Evolutionary conservation across 805 yeast species (phyloP).

Genomic region (Jamesozyma piceae): DNA sequence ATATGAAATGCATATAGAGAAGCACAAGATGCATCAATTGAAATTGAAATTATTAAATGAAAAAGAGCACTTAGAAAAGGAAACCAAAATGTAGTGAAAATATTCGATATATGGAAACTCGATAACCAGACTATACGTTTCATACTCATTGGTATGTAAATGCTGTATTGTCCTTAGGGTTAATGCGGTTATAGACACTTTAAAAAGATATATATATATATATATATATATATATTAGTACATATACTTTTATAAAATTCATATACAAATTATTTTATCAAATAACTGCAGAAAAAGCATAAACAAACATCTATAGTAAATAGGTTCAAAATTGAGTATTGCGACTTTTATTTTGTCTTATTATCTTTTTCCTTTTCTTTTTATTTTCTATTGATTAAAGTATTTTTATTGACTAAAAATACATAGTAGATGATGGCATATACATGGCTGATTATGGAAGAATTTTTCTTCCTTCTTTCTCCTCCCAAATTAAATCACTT

Average conservation of each 20-base stretch:
- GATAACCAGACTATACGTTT: no score
- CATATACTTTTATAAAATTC: neutral
- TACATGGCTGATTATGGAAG: neutral
- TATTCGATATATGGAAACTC: neutral
- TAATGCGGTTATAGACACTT: no score
- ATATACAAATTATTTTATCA: neutral
- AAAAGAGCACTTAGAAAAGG: neutral
- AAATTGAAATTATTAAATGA: conserved; percentile 20
- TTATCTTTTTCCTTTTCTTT: neutral
- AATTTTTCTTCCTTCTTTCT: neutral
- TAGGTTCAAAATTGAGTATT: neutral
- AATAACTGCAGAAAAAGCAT: neutral
- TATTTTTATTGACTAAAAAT: neutral
- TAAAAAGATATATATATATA: no score
- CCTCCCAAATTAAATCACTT: neutral
- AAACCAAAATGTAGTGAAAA: no score
- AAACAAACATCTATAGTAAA: no score
- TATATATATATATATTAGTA: neutral
- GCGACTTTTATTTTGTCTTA: neutral
- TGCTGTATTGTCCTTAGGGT: no score
- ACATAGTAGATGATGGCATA: neutral
- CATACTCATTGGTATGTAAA: no score
- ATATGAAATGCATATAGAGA: conserved; percentile 26
- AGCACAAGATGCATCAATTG: conserved; percentile 28
- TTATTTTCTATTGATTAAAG: neutral